A percentile compares a stretch with the other conserved stretches of the same genome.
phyloP scores from a whole-genome alignment of 2,329 filamentous ascomycete species.

The Xylaria sp. region DNA sequence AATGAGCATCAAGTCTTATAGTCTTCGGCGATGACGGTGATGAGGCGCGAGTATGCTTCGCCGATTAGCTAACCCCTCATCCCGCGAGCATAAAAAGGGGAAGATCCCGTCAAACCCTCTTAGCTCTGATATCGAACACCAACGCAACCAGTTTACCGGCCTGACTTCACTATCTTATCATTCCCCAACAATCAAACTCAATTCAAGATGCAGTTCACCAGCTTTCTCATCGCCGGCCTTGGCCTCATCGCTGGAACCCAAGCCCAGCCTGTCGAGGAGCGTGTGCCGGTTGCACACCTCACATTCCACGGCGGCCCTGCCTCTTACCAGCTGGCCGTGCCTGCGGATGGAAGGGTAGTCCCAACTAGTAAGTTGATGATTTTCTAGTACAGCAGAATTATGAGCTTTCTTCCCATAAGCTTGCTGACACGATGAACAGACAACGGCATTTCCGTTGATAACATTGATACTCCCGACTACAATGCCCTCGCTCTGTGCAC shows the following conservation, averaged over 20 bases:
- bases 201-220: conserved; percentile 31
- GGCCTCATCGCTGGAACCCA: conserved; percentile 28
- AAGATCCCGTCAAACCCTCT: not conserved
- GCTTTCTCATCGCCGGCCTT: conserved; percentile 24
- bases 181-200: not conserved
- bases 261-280: conserved; percentile 34
- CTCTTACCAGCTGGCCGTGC: conserved; percentile 49
- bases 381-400: not conserved
- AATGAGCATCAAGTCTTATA: conserved; percentile 16
- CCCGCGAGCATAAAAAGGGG: conserved; percentile 7
- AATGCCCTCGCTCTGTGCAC: conserved; percentile 49
- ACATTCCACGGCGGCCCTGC: conserved; percentile 51
- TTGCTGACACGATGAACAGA: conserved; percentile 38
- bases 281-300: conserved; percentile 48
- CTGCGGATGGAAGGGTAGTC: conserved; percentile 48
- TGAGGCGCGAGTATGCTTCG: not conserved
- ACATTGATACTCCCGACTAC: conserved; percentile 52
- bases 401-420: not conserved
- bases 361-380: conserved; percentile 45
- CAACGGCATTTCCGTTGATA: conserved; percentile 46
- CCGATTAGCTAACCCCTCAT: not conserved
- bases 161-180: not conserved
- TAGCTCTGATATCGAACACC: not conserved
- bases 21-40: not conserved
- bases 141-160: not conserved